Base-by-base conservation (phyloP, 225 moss, liverwort and hornwort species). In the Polytrichum commune region DNA sequence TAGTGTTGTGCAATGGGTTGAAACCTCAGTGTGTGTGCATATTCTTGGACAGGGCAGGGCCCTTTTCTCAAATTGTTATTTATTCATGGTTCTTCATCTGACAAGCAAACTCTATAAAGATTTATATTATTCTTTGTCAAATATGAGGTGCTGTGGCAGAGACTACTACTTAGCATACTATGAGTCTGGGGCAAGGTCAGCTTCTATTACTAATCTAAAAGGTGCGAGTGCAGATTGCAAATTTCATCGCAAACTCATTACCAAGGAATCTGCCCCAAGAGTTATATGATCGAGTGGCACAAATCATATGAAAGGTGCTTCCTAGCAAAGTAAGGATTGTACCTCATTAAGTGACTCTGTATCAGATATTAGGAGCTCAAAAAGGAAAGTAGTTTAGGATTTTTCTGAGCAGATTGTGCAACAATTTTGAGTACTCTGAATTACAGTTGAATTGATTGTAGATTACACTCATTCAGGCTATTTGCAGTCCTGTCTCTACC, bases 171-270 rank as follows among this genome's bases (percentile, higher is more conserved):
- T 33, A 9, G 9, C 35, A 35, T 8, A 35, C 35, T 35, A 35
- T 2, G 2, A 9, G 35, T 35, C 35, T 35, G 35, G 35, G 8
- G 9, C 9, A 2, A 35, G 35, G 35, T 9, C 46, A 46, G 46
- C 46, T 46, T 13, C 46, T 46, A 16, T 46, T 35, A 13, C 46
- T 46, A 46, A 46, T 46, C 13, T 13, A 46, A 46, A 46, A 16
- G 46, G 24, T 58, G n/a, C 1, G 32, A 19, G 22, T 75, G 71
- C 83, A 91, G 88, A 93, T 84, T 76, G 84, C 96, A 60, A 96
- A 85, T 80, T 96, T 93, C 69, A 90, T 96, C n/a, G 96, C 91
- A 28, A 93, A 89, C 70, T 84, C 80, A 27, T 73, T 87, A 67
- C 85, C 75, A 0, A 90, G 85, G 83, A 91, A 85, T 72, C 63